Base-by-base conservation (phyloP, 768 basidiomycete species). In the Terana coerulea region DNA sequence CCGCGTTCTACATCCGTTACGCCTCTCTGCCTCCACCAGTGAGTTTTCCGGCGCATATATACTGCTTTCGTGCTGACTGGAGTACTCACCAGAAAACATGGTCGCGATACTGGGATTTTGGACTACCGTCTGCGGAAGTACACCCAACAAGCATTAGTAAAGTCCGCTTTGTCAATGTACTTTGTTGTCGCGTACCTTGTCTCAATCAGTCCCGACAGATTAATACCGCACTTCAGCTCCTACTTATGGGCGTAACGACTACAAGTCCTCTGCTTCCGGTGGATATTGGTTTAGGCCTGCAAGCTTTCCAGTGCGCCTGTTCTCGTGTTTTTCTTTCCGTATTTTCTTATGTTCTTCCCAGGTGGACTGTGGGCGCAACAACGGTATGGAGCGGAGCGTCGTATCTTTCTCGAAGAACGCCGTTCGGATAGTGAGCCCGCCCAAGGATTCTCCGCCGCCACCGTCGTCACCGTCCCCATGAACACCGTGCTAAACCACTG, bases 121-220 rank as follows among this genome's bases (percentile, higher is more conserved):
- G 90, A 9, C 83, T 97, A 45, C 93, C 97, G 1, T 95, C 94
- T 1, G 95, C 93, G 1, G 95, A 97, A 68, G 93, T 98, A 11
- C 81, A 81, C 26, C 95, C 95, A 0, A 98, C 97, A 10, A 69
- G 69, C n/a, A 94, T 99, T 45, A 95, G 92, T 75, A 98, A 95
- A 75, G 91, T 88, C 36, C 28, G 35, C 28, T 60, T 34, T 22
- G 26, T 11, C 29, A 3, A 36, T 21, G 9, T 8, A 41, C 21
- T 22, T 9, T 26, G 1, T n/a, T 19, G 14, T 10, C n/a, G 24
- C 21, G 12, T 12, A 30, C n/a, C 26, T 24, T 25, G 30, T 24
- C 29, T 35, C 19, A 42, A 52, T 46, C 36, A 40, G 19, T 54
- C 15, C 49, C 19, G 21, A 1, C 57, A 97, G 91, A 75, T 91